Evolutionary conservation across 1,284 basidiomycete species (phyloP).

Genomic region (Sanghuangporus sanghuang): DNA sequence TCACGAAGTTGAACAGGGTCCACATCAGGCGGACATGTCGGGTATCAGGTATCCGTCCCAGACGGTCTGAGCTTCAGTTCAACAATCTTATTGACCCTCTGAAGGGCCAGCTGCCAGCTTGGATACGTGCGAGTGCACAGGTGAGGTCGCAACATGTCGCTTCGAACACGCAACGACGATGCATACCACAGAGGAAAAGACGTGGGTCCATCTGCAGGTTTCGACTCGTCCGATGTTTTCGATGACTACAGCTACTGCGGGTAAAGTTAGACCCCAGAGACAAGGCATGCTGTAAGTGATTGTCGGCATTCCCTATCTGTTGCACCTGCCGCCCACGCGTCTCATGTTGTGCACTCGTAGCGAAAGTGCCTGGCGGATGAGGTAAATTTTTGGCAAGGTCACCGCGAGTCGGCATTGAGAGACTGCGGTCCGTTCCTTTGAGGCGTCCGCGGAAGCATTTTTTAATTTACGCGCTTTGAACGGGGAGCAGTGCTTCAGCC

Average conservation of each 20-base stretch:
- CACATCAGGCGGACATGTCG: neutral
- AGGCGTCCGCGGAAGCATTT: slow-evolving; percentile 10
- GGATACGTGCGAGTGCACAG: neutral
- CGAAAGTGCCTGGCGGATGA: slow-evolving; percentile 3
- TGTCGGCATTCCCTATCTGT: neutral
- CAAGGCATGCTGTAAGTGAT: neutral
- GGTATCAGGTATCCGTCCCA: neutral
- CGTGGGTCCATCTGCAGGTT: neutral
- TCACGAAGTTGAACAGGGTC: neutral
- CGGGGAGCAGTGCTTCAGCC: neutral
- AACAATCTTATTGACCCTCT: slow-evolving; percentile 6
- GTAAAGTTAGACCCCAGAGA: neutral
- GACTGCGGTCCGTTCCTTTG: neutral
- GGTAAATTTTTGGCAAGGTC: neutral
- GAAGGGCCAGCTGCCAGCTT: neutral
- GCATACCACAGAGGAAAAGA: neutral
- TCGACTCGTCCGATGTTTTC: neutral
- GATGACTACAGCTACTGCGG: neutral
- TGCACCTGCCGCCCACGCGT: neutral
- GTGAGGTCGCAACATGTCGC: neutral
- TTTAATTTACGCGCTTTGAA: neutral
- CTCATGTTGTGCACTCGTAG: neutral
- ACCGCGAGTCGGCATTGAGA: neutral
- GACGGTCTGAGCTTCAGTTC: neutral
- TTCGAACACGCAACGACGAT: neutral